Evolutionary conservation across 2,329 filamentous ascomycete genomes (phyloP), one percentile per base, ranked within the genome.

Genomic region (Alternaria sp.): DNA sequence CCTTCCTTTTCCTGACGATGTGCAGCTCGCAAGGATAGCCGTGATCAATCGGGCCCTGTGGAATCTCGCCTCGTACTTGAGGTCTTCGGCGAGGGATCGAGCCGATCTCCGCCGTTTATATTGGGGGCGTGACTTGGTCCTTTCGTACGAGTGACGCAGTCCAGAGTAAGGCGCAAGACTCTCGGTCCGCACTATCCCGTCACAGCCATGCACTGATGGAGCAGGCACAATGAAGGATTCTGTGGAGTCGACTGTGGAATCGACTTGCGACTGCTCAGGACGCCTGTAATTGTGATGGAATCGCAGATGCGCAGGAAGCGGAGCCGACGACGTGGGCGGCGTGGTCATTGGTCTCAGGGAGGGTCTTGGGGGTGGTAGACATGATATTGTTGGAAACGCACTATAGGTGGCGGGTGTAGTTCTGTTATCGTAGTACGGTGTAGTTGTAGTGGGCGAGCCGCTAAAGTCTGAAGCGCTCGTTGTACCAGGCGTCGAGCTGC

Each of bases 121-220:
- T 37, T 51, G 17, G 8, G 41, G 49, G 11, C 29, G 37, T 24
- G 31, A 13, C n/a, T 52, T 56, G 29, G 33, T 40, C 40, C 48
- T 58, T 24, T 49, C 45, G 39, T 61, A 48, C 11, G 51, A 44
- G 24, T 44, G 31, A 17, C 51, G 44, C 13, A 61, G 34, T 31
- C 62, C 64, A 17, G 62, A 66, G 11, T 62, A 63, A 34, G 63
- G 65, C 24, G 57, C 54, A 13, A 71, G 51, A 45, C 65, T 71
- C 34, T 59, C 51, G n/a, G 60, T 61, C 24, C 63, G 60, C 37
- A 73, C 55, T 11, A 75, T 37, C 6, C 71, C 71, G 14, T 69
- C 73, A 28, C 74, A 76, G 28, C 72, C 72, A 44, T 67, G 68
- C 34, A 74, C 59, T 31, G 50, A 34, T 8, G 61, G 57, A 10